These are phyloP conservation scores for Calonectria pseudoreteaudii DNA, from an alignment of 2,329 filamentous ascomycete species.

Conservation along the genomic window DNA sequence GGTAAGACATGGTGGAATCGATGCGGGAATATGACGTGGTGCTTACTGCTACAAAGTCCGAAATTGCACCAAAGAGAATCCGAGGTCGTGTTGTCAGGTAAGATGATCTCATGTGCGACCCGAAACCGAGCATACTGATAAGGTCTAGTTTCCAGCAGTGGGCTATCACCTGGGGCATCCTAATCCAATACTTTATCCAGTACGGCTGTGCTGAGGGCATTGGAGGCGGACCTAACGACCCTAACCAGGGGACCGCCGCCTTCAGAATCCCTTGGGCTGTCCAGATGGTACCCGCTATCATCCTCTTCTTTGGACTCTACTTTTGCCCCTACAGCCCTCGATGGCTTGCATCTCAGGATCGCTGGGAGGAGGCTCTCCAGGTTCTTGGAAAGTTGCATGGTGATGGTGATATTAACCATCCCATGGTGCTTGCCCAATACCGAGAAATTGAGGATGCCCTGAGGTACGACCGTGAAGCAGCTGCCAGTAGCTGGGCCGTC, in stretches of 20 bases:
- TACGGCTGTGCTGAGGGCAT: slow-evolving; percentile 69
- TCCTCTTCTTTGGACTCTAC: slow-evolving; percentile 67
- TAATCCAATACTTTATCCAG: slow-evolving; percentile 76
- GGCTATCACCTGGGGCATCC: slow-evolving; percentile 78
- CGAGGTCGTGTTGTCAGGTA: slow-evolving; percentile 68
- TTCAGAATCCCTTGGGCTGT: slow-evolving; percentile 73
- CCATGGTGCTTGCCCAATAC: slow-evolving; percentile 72
- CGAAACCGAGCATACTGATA: background rate
- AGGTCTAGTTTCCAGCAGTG: slow-evolving; percentile 68
- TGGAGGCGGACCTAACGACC: slow-evolving; percentile 62
- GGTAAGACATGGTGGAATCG: slow-evolving; percentile 44
- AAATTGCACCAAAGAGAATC: slow-evolving; percentile 70
- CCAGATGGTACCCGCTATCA: slow-evolving; percentile 66
- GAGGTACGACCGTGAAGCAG: slow-evolving; percentile 65
- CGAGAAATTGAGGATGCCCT: slow-evolving; percentile 69
- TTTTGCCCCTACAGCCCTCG: slow-evolving; percentile 75
- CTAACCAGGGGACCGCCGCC: slow-evolving; percentile 62
- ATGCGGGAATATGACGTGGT: background rate
- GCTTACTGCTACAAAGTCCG: slow-evolving; percentile 52
- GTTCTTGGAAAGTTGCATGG: slow-evolving; percentile 71
- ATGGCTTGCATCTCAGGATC: slow-evolving; percentile 76
- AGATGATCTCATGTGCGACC: background rate
- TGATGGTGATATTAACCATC: slow-evolving; percentile 64
- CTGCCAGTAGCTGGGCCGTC: slow-evolving; percentile 60
- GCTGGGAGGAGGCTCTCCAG: slow-evolving; percentile 73